These are phyloP conservation scores for Salvia sclarea DNA, from an alignment of 305 asterid genomes.

Conservation along the genomic window DNA sequence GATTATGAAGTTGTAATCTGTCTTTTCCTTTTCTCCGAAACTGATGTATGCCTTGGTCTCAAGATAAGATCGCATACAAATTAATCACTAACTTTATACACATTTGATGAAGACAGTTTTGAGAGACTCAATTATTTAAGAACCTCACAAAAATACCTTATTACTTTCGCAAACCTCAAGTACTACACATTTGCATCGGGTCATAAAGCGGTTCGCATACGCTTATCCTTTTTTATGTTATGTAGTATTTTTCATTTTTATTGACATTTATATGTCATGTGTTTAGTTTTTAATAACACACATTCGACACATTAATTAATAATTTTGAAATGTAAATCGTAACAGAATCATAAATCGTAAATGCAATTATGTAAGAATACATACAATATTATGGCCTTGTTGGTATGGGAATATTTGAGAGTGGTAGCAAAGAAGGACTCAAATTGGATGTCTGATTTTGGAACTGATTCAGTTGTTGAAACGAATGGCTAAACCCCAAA, in stretches of 20 bases:
- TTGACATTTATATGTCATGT: no score
- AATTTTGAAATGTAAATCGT: background rate
- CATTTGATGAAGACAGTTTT: background rate
- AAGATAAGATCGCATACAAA: conserved; percentile 4
- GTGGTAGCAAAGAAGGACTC: background rate
- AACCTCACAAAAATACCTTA: background rate
- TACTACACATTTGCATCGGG: no score
- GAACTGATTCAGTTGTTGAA: conserved; percentile 16
- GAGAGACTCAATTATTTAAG: background rate
- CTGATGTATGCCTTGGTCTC: background rate
- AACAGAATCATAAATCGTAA: background rate
- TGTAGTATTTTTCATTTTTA: no score
- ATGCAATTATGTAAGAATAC: background rate
- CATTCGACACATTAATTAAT: background rate
- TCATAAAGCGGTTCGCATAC: no score
- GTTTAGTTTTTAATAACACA: no score
- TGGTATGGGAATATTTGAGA: conserved; percentile 8
- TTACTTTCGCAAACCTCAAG: background rate
- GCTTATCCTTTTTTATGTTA: no score
- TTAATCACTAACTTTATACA: background rate
- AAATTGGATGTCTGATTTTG: conserved; percentile 17
- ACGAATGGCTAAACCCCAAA: background rate
- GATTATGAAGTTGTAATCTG: background rate
- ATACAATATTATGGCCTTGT: background rate
- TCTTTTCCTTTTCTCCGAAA: background rate